Evolutionary conservation across 2,329 filamentous ascomycete genomes (phyloP).

Genomic region (Hymenoscyphus fraxineus): DNA sequence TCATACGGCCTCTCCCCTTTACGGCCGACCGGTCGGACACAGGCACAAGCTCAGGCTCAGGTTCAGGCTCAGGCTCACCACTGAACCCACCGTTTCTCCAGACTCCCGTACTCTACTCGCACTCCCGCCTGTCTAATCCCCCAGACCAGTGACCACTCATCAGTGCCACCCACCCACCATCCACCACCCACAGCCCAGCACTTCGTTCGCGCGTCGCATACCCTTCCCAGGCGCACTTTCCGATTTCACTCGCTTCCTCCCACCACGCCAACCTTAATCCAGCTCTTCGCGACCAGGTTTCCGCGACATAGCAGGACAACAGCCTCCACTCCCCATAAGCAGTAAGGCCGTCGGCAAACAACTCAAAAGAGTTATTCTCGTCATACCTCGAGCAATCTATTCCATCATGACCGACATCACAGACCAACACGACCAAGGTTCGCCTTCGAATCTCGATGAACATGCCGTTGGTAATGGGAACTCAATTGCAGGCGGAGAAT

Average conservation of each 20-base stretch:
- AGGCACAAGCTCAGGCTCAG: too few species aligned
- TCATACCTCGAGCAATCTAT: conserved; percentile 33
- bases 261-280: conserved; percentile 35
- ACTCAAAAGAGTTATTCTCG: conserved; percentile 36
- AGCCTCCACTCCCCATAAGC: conserved; percentile 34
- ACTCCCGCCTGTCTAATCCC: too few species aligned
- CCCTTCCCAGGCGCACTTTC: conserved; percentile 8
- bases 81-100: conserved; percentile 5
- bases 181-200: conserved; percentile 9
- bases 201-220: background rate
- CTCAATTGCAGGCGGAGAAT: conserved; percentile 51
- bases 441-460: conserved; percentile 71
- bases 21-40: background rate
- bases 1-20: conserved; percentile 9
- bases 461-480: conserved; percentile 73
- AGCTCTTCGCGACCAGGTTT: conserved; percentile 34
- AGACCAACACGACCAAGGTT: conserved; percentile 72
- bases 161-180: conserved; percentile 8
- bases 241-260: conserved; percentile 26
- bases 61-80: background rate
- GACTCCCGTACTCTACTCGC: background rate
- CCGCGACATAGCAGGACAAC: conserved; percentile 35
- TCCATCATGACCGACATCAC: conserved; percentile 72
- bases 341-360: conserved; percentile 36
- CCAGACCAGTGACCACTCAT: background rate